These are phyloP conservation scores for Nannizziopsis arthrosporioides DNA, from an alignment of 2,329 filamentous ascomycete species.

Conservation along the genomic window DNA sequence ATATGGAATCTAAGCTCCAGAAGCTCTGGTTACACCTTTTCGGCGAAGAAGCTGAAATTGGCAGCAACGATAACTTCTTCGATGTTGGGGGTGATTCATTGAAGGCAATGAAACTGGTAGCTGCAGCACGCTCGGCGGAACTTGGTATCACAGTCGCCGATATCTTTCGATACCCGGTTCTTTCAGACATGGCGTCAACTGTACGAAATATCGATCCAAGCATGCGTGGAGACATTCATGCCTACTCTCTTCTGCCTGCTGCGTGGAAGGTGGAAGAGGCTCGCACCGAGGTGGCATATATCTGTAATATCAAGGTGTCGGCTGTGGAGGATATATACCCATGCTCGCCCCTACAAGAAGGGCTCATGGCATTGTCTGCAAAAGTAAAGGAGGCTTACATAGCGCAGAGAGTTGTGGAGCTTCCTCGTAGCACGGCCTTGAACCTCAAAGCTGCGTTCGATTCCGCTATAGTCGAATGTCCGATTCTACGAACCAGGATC, in stretches of 20 bases:
- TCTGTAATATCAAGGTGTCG: conserved; percentile 15
- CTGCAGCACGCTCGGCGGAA: conserved; percentile 14
- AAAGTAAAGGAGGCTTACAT: conserved; percentile 32
- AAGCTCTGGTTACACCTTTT: conserved; percentile 25
- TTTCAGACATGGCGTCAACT: conserved; percentile 25
- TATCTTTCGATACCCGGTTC: conserved; percentile 25
- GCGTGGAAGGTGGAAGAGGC: conserved; percentile 7
- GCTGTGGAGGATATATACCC: conserved; percentile 24
- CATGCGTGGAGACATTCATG: conserved; percentile 5
- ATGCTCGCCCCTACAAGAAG: conserved; percentile 31
- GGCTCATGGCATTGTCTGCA: conserved; percentile 30
- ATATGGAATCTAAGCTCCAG: conserved; percentile 18
- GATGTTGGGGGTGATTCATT: conserved; percentile 14
- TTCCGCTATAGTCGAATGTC: conserved; percentile 23
- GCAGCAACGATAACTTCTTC: conserved; percentile 14
- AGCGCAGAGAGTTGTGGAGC: conserved; percentile 29
- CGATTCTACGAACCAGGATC: conserved; percentile 34
- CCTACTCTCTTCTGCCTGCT: conserved; percentile 14
- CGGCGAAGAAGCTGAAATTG: conserved; percentile 26
- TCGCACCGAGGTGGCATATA: conserved; percentile 8
- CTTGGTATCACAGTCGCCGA: conserved; percentile 19
- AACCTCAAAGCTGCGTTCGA: conserved; percentile 32
- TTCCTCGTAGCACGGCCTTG: conserved; percentile 16
- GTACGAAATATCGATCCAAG: conserved; percentile 3
- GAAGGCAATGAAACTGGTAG: conserved; percentile 23